Base-by-base conservation (phyloP, 2,329 filamentous ascomycete species). In the Tolypocladium tundrense region DNA sequence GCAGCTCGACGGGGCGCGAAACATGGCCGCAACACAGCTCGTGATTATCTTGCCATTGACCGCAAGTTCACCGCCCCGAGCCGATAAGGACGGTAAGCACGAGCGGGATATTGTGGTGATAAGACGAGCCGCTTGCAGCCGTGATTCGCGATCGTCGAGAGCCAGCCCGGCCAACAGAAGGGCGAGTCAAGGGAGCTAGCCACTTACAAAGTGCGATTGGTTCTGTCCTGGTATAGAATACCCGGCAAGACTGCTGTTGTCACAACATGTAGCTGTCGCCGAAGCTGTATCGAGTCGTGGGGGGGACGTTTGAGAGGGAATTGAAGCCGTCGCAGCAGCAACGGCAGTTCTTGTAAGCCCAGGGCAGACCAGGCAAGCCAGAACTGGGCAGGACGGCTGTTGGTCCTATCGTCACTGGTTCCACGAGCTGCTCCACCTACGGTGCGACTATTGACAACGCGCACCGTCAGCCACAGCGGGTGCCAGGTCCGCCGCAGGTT, bases 361-460 rank as follows among this genome's bases (percentile, higher is more conserved):
- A n/a, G 42, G 43, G 19, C 53, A 14, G 52, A 19, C 33, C 31
- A 31, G 43, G 19, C 53, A n/a, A 43, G 13, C 33, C 31, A 31
- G 51, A 9, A 8, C 21, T 19, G 27, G n/a, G 27, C 21, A n/a
- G 42, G 31, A 45, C 35, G 31, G 43, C 45, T 53, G 57, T 48
- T 55, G 54, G 54, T 55, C 54, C 39, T 33, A 52, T 54, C 56
- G 51, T 37, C 53, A 55, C 50, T 24, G 39, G 37, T 2, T 48
- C 58, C 53, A 50, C 24, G 50, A 31, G 40, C 41, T 52, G 54
- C 54, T 60, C 60, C 59, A 53, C 57, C 40, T 53, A 60, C 60
- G 43, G 60, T 62, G 54, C 57, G 55, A 42, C 19, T 14, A 21
- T 21, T 1, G 19, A 21, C 2, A 10, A 6, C 19, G 19, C 48